Base-by-base conservation (phyloP, 2,329 filamentous ascomycete species). In the Colletotrichum sp. region DNA sequence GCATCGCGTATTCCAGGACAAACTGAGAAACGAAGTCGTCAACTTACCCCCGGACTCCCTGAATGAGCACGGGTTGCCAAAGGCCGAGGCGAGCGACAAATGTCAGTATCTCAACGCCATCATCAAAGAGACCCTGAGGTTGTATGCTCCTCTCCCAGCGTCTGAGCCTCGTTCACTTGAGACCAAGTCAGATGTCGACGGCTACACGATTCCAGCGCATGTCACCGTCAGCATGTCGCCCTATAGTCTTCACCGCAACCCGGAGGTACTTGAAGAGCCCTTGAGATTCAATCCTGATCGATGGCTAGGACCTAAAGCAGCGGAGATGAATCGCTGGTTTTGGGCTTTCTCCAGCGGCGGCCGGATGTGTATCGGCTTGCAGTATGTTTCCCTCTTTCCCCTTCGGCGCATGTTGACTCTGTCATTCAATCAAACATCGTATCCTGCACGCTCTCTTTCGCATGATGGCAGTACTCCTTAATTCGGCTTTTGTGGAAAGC, bases 91-190 rank as follows among this genome's bases (percentile, higher is more conserved):
- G 10, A 52, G 44, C n/a, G n/a, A 52, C 3, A 52, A 52, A 52
- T 52, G 44, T 0, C 44, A 52, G 44, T 52, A 52, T 0, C 44
- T 52, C n/a, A 21, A 52, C n/a, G 44, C 44, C 3, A 52, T 52
- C n/a, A 52, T 52, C 44, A 52, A 52, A 52, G 44, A 52, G 44
- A 52, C 44, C 0, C 44, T 52, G 44, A 21, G 44, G 2, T 21
- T 52, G 44, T 52, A 52, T 0, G 44, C 44, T 21, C 44, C 44
- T 21, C 1, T 52, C 0, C 44, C 44, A 0, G 44, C n/a, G 3
- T 52, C 44, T 52, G 44, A 52, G 12, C 44, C 44, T 52, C 44
- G 44, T 0, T 52, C 44, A 24, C n/a, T 52, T 0, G 44, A 52
- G 0, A 13, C n/a, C n/a, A 1, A 52, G 44, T 52, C 44, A 13